Evolutionary conservation across 768 basidiomycete genomes (phyloP), one percentile per base, ranked within the genome.

Genomic region (Trametes cingulata): DNA sequence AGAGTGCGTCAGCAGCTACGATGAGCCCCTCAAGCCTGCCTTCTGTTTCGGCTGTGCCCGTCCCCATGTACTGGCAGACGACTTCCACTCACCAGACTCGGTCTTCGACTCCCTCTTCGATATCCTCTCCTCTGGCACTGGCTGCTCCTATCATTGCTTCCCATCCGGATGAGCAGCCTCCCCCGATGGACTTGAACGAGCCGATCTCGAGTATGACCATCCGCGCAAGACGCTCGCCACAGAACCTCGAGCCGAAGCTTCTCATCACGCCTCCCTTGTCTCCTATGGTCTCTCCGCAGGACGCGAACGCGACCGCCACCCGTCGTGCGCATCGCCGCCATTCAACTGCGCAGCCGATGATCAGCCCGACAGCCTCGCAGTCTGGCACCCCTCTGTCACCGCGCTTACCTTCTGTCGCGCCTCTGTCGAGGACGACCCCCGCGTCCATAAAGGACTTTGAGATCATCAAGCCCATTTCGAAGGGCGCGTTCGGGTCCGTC

Each of bases 391-490:
- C 93, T 1, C 76, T 95, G 1, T 98, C 97, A 17, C 97, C 97
- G 33, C 84, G 96, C 24, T 85, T 96, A 58, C 80, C 91, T 8
- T 86, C 94, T 5, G 80, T 83, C 7, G 87, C 86, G 1, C 91
- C 94, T 0, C 74, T 91, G 39, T 82, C 92, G 33, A 84, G 93
- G 24, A 85, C 91, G 17, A 87, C 85, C 12, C 86, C 92, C 1
- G 90, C 95, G 3, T 96, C 95, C 6, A 98, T 98, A 76, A 98
- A 95, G 74, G 97, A 99, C 73, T 99, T 99, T 68, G 96, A 98
- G 69, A 88, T 99, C 70, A 96, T 99, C 80, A 99, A 99, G 74
- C 97, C 97, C 3, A 99, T 99, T 72, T 94, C 91, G 73, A 98
- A 98, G 71, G 97, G 97, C 53, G 97, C 97, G 1, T 98, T 99